These are phyloP conservation scores for Phoma sp. DNA, from an alignment of 2,329 filamentous ascomycete genomes.

Conservation along the genomic window DNA sequence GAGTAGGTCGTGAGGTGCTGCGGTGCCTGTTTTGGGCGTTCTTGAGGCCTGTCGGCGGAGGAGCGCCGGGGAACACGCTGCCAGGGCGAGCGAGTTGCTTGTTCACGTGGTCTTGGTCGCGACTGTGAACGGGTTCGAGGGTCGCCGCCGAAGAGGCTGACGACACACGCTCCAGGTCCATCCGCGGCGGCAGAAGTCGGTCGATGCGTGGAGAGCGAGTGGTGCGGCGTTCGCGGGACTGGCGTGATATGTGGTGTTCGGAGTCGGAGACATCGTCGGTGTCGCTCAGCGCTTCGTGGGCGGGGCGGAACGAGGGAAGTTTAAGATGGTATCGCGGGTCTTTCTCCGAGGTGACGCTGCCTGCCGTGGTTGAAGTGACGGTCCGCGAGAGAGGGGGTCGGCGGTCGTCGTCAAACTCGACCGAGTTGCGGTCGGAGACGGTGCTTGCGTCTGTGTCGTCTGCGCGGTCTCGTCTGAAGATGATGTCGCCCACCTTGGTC, in stretches of 20 bases:
- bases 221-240: constrained; percentile 46
- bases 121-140: constrained; percentile 30
- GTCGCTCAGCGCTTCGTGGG: constrained; percentile 38
- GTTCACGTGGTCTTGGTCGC: constrained; percentile 38
- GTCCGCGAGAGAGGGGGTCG: constrained; percentile 43
- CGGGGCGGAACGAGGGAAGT: constrained; percentile 44
- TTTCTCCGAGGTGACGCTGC: constrained; percentile 31
- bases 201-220: constrained; percentile 53
- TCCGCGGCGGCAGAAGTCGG: constrained; percentile 56
- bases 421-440: constrained; percentile 53
- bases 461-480: constrained; percentile 63
- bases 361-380: constrained; percentile 31
- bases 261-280: constrained; percentile 28
- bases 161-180: constrained; percentile 51
- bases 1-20: constrained; percentile 43
- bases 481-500: constrained; percentile 65
- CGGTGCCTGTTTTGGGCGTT: constrained; percentile 24
- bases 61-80: constrained; percentile 31
- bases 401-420: constrained; percentile 41
- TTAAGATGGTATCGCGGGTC: constrained; percentile 42
- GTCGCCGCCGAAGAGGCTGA: constrained; percentile 27
- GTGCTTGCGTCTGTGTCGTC: constrained; percentile 55
- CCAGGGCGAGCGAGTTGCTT: constrained; percentile 42
- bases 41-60: constrained; percentile 41
- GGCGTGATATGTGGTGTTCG: constrained; percentile 51